phyloP scores from a whole-genome alignment of 345 rosid genomes.

The Eucalyptus cloeziana region DNA sequence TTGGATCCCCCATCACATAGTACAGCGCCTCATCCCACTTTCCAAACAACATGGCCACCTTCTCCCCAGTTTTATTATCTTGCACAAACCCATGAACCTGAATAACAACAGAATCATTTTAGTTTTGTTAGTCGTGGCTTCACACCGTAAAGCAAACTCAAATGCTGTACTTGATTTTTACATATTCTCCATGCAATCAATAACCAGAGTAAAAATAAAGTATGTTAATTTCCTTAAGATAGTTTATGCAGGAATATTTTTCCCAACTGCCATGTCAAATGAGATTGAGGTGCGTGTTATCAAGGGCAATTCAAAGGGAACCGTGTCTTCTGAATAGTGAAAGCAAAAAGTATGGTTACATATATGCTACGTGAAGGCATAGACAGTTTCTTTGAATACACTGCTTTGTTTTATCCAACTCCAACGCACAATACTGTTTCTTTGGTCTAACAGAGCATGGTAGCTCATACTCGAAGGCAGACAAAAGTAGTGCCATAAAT shows the following conservation, averaged over 20 bases:
- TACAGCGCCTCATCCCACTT: conserved; percentile 99
- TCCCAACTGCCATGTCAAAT: not conserved
- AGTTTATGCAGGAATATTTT: not conserved
- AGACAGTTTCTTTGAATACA: not conserved
- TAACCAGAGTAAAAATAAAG: not conserved
- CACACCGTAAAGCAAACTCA: not conserved
- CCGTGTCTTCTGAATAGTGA: not conserved
- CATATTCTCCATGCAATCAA: not conserved
- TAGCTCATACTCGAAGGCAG: not conserved
- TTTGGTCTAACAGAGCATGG: not conserved
- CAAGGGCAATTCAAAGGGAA: not conserved
- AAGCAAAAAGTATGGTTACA: not conserved
- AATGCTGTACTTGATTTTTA: not conserved
- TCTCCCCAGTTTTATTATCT: conserved; percentile 92
- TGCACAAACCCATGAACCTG: conserved; percentile 99
- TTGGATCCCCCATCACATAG: conserved; percentile 85
- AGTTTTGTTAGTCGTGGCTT: not conserved
- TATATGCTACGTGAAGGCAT: not conserved
- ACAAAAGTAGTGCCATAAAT: not conserved
- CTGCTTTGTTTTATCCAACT: not conserved
- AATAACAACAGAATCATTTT: not conserved
- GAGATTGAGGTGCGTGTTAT: not conserved
- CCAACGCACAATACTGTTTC: not conserved
- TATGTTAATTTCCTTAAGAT: not conserved
- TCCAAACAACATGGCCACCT: conserved; percentile 89